Conservation (phyloP, 139 green algal species). For the Closterium sp. region DNA sequence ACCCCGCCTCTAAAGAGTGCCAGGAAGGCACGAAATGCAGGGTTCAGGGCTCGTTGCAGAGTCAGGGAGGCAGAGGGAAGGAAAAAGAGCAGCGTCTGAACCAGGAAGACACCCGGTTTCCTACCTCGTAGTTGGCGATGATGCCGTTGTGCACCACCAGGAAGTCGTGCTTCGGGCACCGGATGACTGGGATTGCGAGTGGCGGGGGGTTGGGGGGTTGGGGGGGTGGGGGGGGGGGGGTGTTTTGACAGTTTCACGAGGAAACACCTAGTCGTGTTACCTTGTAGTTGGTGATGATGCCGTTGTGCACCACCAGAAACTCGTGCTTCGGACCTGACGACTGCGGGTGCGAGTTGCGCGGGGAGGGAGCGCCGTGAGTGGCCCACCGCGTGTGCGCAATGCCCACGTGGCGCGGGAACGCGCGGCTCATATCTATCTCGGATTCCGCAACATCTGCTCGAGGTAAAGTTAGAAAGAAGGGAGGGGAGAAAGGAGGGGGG, state of each 20-base stretch:
- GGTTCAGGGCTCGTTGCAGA: too few species aligned
- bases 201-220: neutral
- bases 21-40: too few species aligned
- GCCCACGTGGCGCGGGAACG: slow-evolving; percentile 45
- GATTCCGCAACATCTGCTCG: slow-evolving; percentile 19
- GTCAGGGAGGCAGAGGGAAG: too few species aligned
- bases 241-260: too few species aligned
- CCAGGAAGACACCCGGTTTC: too few species aligned
- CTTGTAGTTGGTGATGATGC: slow-evolving; percentile 99
- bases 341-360: slow-evolving; percentile 86
- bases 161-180: slow-evolving; percentile 69
- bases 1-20: too few species aligned
- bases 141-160: slow-evolving; percentile 99
- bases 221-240: too few species aligned
- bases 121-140: slow-evolving; percentile 96
- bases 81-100: too few species aligned
- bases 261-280: too few species aligned
- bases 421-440: slow-evolving; percentile 14
- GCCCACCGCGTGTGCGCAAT: slow-evolving; percentile 99
- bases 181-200: neutral
- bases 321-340: slow-evolving; percentile 67
- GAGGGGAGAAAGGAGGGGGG: neutral
- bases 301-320: slow-evolving; percentile 99
- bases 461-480: neutral
- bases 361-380: slow-evolving; percentile 84